These are phyloP conservation scores for Penstemon barbatus DNA, from an alignment of 257 asterid genomes.

Conservation along the genomic window DNA sequence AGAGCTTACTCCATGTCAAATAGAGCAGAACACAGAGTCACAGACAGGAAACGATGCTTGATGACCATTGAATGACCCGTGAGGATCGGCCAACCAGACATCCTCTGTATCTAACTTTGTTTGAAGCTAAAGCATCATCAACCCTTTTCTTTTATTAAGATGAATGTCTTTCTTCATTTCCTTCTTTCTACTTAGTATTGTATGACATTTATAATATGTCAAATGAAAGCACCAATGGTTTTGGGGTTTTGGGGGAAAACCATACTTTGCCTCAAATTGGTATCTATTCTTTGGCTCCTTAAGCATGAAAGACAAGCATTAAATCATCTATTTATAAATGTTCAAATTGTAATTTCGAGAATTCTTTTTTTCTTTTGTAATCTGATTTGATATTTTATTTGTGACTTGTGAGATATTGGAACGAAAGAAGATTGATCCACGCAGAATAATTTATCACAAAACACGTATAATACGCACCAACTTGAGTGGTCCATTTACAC, in stretches of 20 bases:
- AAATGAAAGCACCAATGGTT: background rate
- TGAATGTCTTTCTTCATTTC: background rate
- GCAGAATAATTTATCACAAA: too few relatives aligned
- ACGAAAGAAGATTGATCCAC: too few relatives aligned
- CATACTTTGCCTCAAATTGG: background rate
- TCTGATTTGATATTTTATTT: background rate
- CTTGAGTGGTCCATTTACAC: too few relatives aligned
- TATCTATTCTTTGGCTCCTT: background rate
- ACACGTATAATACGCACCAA: background rate
- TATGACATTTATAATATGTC: background rate
- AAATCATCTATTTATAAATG: background rate
- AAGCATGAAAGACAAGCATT: background rate
- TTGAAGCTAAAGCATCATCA: background rate
- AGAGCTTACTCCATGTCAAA: slow-evolving; percentile 10
- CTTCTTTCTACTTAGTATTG: background rate
- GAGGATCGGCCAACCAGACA: background rate
- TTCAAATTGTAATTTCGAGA: slow-evolving; percentile 14
- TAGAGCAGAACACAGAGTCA: slow-evolving; percentile 17
- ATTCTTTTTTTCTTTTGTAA: background rate
- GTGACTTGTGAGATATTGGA: too few relatives aligned
- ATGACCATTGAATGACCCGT: background rate
- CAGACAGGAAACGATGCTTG: background rate
- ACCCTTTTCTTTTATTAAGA: too few relatives aligned
- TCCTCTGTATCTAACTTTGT: slow-evolving; percentile 12
- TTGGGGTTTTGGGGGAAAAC: background rate